These are phyloP conservation scores for Ogataea pignaliae DNA, from an alignment of 805 yeast species.

Conservation along the genomic window DNA sequence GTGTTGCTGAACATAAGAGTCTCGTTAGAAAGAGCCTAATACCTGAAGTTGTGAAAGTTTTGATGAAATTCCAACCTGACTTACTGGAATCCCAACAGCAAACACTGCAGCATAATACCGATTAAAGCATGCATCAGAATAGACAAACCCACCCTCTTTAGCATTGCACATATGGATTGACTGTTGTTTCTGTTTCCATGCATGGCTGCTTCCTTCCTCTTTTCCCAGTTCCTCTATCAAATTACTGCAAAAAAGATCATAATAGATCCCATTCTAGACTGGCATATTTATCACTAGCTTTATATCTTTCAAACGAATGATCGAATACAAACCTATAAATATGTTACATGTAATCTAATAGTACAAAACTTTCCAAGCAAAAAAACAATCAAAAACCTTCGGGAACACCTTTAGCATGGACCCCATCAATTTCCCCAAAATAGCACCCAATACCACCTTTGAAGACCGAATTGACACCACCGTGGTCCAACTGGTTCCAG, in stretches of 20 bases:
- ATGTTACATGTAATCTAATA: too few species aligned
- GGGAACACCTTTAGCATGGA: constrained; percentile 84
- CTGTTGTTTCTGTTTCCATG: too few species aligned
- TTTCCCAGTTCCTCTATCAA: too few species aligned
- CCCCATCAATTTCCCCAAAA: constrained; percentile 33
- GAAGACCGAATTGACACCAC: constrained; percentile 35
- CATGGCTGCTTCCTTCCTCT: too few species aligned
- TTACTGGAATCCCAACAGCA: constrained; percentile 57
- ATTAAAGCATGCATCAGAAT: constrained; percentile 16
- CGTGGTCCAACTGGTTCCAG: constrained; percentile 48
- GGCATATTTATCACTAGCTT: too few species aligned
- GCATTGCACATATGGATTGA: too few species aligned
- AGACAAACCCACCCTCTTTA: too few species aligned
- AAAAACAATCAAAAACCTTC: constrained; percentile 56
- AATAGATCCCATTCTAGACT: too few species aligned
- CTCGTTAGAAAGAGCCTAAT: constrained; percentile 43
- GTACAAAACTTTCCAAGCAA: too few species aligned
- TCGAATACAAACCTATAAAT: too few species aligned
- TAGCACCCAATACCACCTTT: constrained; percentile 38
- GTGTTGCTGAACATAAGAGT: constrained; percentile 33
- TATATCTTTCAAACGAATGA: too few species aligned
- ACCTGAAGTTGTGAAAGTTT: constrained; percentile 45
- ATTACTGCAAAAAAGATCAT: too few species aligned
- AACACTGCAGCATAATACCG: constrained; percentile 53
- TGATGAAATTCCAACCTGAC: constrained; percentile 58